Conservation (phyloP, 208 protist genomes). For the Herpetomonas tarakana region DNA sequence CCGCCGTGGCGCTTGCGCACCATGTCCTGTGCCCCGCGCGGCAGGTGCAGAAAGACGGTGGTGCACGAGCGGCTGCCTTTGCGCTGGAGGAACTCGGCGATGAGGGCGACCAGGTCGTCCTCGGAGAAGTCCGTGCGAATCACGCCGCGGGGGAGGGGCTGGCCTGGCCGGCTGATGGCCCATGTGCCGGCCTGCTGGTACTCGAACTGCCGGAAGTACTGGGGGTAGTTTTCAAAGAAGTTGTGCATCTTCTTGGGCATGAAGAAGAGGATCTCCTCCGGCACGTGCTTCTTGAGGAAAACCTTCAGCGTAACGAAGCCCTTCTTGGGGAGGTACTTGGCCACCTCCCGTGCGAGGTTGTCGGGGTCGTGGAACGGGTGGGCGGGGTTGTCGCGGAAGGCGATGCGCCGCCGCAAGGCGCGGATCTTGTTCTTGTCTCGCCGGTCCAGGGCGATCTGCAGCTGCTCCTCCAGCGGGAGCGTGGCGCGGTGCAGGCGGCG, state of each 20-base stretch:
- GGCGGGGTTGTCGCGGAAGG: constrained; percentile 78
- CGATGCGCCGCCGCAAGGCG: constrained; percentile 70
- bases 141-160: constrained; percentile 77
- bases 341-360: constrained; percentile 82
- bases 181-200: constrained; percentile 64
- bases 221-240: constrained; percentile 83
- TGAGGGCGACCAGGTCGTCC: constrained; percentile 69
- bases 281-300: constrained; percentile 62
- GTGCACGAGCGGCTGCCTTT: constrained; percentile 32
- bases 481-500: constrained; percentile 54
- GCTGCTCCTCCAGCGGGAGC: constrained; percentile 81
- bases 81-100: constrained; percentile 73
- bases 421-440: constrained; percentile 67
- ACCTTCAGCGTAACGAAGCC: constrained; percentile 62
- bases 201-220: constrained; percentile 87
- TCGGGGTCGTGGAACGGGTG: constrained; percentile 88
- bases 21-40: constrained; percentile 72
- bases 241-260: constrained; percentile 63
- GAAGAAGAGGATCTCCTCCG: constrained; percentile 74
- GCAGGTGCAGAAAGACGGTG: constrained; percentile 57
- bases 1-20: constrained; percentile 71
- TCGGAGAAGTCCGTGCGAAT: constrained; percentile 77
- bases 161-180: constrained; percentile 66
- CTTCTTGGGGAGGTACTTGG: constrained; percentile 63
- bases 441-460: constrained; percentile 54